phyloP scores from a whole-genome alignment of 805 yeast genomes.

The Saccharomycopsis malanga region DNA sequence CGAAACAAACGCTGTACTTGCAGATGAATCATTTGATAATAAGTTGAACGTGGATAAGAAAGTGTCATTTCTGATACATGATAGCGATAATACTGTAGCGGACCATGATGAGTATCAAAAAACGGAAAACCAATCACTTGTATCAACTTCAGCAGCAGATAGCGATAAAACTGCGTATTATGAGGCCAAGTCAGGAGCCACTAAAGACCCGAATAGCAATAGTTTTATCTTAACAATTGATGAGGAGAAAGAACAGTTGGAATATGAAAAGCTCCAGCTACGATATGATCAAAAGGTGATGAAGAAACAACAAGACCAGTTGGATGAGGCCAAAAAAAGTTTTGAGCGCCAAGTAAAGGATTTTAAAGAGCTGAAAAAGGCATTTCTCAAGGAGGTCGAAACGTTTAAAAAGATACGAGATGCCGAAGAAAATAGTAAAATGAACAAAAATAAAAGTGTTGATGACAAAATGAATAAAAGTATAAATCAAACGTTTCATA shows the following conservation, averaged over 20 bases:
- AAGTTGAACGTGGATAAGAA: not conserved
- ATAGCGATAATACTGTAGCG: not conserved
- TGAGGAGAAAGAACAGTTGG: not conserved
- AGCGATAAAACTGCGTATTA: not conserved
- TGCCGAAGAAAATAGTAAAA: not conserved
- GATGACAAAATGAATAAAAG: too few species aligned
- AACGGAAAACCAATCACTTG: not conserved
- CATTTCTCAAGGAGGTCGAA: not conserved
- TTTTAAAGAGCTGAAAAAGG: not conserved
- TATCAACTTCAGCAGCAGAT: too few species aligned
- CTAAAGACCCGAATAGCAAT: not conserved
- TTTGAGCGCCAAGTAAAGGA: conserved; percentile 1
- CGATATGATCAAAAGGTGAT: conserved; percentile 1
- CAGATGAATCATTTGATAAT: not conserved
- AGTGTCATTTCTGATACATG: not conserved
- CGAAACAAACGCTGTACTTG: not conserved
- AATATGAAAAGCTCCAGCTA: conserved; percentile 6
- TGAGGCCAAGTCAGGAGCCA: not conserved
- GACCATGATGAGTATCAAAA: not conserved
- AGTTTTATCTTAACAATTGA: not conserved
- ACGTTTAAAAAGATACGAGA: not conserved
- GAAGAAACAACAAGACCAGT: not conserved
- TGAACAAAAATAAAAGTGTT: too few species aligned
- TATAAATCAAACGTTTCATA: not conserved
- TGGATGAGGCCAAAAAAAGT: conserved; percentile 2